Conservation (phyloP, 305 asterid species). For the Fraxinus dipetala region DNA sequence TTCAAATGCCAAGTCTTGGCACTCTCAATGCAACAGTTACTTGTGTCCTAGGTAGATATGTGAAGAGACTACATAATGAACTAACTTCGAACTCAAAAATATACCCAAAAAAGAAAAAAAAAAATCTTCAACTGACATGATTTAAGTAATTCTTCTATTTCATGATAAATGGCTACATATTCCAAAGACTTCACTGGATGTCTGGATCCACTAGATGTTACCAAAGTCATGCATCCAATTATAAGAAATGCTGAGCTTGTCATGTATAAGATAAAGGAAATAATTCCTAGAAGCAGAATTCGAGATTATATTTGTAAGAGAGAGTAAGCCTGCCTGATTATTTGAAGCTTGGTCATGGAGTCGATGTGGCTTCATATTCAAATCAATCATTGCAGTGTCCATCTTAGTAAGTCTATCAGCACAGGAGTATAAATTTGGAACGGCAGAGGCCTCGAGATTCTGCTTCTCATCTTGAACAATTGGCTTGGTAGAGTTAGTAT, state of each 20-base stretch:
- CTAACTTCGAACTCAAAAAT: not conserved
- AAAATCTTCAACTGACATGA: not conserved
- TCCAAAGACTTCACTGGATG: not conserved
- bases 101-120: too few species aligned
- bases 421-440: slow-evolving; percentile 24
- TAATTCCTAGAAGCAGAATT: not conserved
- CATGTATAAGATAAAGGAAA: slow-evolving; percentile 6
- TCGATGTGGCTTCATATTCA: slow-evolving; percentile 51
- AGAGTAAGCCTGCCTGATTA: slow-evolving; percentile 33
- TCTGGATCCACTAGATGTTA: not conserved
- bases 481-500: slow-evolving; percentile 23
- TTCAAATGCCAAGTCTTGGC: not conserved
- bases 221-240: not conserved
- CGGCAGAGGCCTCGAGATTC: slow-evolving; percentile 27
- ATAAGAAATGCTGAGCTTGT: not conserved
- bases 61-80: not conserved
- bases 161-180: not conserved
- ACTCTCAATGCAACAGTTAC: not conserved
- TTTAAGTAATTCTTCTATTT: not conserved
- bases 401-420: slow-evolving; percentile 28
- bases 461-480: slow-evolving; percentile 33
- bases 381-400: slow-evolving; percentile 45
- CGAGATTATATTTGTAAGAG: not conserved
- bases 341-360: slow-evolving; percentile 42
- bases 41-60: not conserved